Base-by-base conservation (phyloP, 495 filamentous ascomycete species). In the Lasiosphaeria ovina region DNA sequence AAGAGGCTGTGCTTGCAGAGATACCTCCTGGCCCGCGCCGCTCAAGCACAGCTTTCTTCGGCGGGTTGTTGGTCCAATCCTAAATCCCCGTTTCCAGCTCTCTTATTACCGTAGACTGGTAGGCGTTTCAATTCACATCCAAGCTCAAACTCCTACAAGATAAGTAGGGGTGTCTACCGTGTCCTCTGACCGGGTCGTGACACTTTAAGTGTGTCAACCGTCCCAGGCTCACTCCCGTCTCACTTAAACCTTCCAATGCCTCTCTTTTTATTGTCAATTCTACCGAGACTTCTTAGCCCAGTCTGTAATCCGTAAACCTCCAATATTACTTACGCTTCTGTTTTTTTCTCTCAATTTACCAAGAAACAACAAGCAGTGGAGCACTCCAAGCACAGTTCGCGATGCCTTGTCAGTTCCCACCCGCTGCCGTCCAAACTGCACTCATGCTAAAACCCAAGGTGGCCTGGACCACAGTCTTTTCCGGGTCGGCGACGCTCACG, bases 401-500 rank as follows among this genome's bases (percentile, higher is more conserved):
- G 24, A 24, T 24, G 24, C 24, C 24, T 24, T 24, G 24, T 24
- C 24, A 24, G 24, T 24, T 24, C 24, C 24, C 2, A 24, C 0
- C 24, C 24, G 24, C 5, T 35, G n/a, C 12, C 12, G 32, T 16
- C 7, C 2, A 3, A 14, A 4, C 24, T 53, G 11, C 24, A n/a
- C 4, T 8, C 7, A 7, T 16, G 11, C 51, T 38, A 36, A 35
- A n/a, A n/a, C n/a, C n/a, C n/a, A n/a, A n/a, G n/a, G n/a, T 35
- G 38, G 6, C 6, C 16, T 17, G 10, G 8, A 9, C 3, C 38
- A 42, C 44, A 79, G 76, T 78, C 65, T 66, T 81, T 58, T 70
- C 60, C 31, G 67, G 66, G 49, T 72, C 71, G 34, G 79, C 76
- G 10, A 71, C 69, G 42, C 72, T 87, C 55, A 80, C 78, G 36